Conservation (phyloP, 306 rosid species). For the Boehmeria nivea region DNA sequence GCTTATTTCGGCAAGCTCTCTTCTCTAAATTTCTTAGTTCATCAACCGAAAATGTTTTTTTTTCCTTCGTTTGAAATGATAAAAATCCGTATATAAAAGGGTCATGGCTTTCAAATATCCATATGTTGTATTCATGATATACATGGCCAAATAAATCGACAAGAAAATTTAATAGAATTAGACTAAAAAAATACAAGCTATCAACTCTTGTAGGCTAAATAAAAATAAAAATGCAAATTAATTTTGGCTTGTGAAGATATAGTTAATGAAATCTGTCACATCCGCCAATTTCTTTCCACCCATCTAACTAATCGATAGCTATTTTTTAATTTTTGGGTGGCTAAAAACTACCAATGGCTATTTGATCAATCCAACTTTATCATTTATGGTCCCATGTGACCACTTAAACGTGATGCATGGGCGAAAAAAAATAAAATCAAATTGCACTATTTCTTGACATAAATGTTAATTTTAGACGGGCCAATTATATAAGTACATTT, state of each 20-base stretch:
- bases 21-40: too few relatives aligned
- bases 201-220: background rate
- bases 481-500: background rate
- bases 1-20: too few relatives aligned
- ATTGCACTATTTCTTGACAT: background rate
- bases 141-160: background rate
- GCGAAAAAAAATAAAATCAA: background rate
- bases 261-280: constrained; percentile 9
- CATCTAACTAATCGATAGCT: too few relatives aligned
- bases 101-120: too few relatives aligned
- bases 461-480: background rate
- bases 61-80: too few relatives aligned
- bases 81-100: too few relatives aligned
- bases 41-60: too few relatives aligned
- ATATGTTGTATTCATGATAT: background rate
- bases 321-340: too few relatives aligned
- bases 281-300: background rate
- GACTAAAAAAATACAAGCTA: background rate
- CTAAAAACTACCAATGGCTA: background rate
- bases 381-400: constrained; percentile 5
- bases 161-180: background rate
- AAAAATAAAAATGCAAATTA: background rate
- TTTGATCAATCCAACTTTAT: background rate
- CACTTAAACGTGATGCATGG: too few relatives aligned
- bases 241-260: background rate